Base-by-base conservation (phyloP, 768 basidiomycete genomes). In the Pleurotus pulmonarius region DNA sequence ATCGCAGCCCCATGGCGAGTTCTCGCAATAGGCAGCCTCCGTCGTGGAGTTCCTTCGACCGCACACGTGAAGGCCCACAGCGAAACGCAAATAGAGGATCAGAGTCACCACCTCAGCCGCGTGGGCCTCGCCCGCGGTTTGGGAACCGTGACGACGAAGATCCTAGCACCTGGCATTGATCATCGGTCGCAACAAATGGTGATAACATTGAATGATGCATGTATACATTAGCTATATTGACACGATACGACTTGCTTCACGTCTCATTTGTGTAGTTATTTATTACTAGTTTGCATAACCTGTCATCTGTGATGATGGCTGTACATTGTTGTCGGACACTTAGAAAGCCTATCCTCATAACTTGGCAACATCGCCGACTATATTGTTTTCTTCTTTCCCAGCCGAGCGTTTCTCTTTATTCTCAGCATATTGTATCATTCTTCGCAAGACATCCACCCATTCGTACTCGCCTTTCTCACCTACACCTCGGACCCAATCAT, bases 401-500 rank as follows among this genome's bases (percentile, higher is more conserved):
- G 24, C 18, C n/a, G 15, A 58, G 58, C 40, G 25, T 7, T n/a
- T 39, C 16, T 40, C 25, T 41, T 15, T 8, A 12, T 45, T 13
- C 43, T 71, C 58, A 3, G 64, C 70, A 61, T 66, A 70, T 44
- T 59, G 60, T 15, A 73, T 48, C 46, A 81, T 60, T 49, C 62
- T 67, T 55, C 63, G 60, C 64, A 77, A 63, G 52, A 79, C 57
- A 25, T 75, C 77, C 8, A 83, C 73, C 90, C 90, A 92, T 59
- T 90, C 86, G 29, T 80, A 67, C 4, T 64, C 53, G 25, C 81
- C 83, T 11, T 53, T 29, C 39, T 53, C 39, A 1, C 89, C 88
- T n/a, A 90, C 81, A 1, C 79, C 86, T 52, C 70, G 70, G 20
- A 88, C 74, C 84, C 84, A 88, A 15, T 72, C 70, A 37, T 77